Conservation (phyloP, 129 eudicot genomes). For the Scalesia atractyloides region DNA sequence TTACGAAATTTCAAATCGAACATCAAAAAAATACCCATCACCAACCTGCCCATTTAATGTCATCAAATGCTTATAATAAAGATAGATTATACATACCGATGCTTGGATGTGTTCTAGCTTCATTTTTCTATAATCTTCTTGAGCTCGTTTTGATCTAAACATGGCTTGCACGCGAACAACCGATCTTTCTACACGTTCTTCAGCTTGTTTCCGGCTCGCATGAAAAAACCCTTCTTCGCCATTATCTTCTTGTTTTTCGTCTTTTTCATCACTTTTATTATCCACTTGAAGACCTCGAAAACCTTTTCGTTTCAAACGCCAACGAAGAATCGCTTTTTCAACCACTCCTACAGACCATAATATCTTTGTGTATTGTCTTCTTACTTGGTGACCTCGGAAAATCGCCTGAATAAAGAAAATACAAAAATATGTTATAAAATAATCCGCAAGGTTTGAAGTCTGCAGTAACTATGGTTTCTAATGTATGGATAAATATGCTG, state of each 20-base stretch:
- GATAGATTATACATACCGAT: constrained; percentile 41
- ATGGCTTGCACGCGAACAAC: constrained; percentile 93
- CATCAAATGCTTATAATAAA: constrained; percentile 1
- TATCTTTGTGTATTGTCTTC: constrained; percentile 78
- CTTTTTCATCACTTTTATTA: constrained; percentile 20
- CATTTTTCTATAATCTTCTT: constrained; percentile 83
- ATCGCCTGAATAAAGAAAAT: constrained; percentile 53
- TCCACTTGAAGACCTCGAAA: constrained; percentile 82
- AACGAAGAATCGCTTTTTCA: constrained; percentile 85
- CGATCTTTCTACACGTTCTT: constrained; percentile 94
- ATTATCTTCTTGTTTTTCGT: constrained; percentile 42
- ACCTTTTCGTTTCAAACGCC: constrained; percentile 91
- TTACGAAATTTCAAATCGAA: too few species aligned
- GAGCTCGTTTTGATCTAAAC: constrained; percentile 91
- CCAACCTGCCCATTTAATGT: background rate
- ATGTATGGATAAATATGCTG: background rate
- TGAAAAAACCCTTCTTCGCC: constrained; percentile 81
- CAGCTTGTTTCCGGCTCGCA: constrained; percentile 94
- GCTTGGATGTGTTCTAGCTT: constrained; percentile 69
- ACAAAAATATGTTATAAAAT: constrained; percentile 11
- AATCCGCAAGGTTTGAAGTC: background rate
- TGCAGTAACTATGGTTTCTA: background rate
- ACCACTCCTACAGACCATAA: constrained; percentile 93
- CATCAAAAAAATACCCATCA: background rate
- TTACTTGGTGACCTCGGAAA: constrained; percentile 80